Percentiles rank a stretch among this genome's conserved stretches.
Evolutionary conservation across 208 protist species (phyloP).

Genomic region (Angomonas ambiguus): DNA sequence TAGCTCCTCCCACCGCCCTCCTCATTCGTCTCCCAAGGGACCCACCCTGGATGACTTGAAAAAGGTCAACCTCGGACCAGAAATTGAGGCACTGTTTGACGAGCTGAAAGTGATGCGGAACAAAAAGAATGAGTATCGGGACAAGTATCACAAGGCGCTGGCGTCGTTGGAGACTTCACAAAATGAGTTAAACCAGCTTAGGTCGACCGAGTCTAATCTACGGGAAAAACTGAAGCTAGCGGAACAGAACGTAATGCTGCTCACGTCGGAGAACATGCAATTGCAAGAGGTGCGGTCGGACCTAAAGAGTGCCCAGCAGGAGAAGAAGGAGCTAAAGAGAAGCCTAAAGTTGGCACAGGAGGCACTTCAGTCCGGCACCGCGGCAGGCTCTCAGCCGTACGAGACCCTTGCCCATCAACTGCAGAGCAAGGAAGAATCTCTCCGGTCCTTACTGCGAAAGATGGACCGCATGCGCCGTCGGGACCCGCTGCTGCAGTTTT

Average conservation of each 20-base stretch:
- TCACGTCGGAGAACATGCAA: constrained; percentile 87
- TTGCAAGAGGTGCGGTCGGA: constrained; percentile 53
- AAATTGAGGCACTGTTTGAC: constrained; percentile 85
- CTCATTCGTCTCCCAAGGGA: constrained; percentile 6
- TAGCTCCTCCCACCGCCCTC: neutral
- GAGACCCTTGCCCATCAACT: constrained; percentile 46
- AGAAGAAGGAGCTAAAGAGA: constrained; percentile 35
- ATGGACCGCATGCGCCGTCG: constrained; percentile 68
- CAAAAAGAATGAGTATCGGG: constrained; percentile 84
- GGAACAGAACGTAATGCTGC: constrained; percentile 79
- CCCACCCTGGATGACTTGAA: constrained; percentile 81
- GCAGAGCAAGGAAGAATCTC: constrained; percentile 44
- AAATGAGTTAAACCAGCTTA: constrained; percentile 27
- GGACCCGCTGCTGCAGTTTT: constrained; percentile 82
- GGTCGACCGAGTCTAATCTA: constrained; percentile 40
- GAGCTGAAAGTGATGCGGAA: constrained; percentile 66
- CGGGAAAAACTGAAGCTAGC: constrained; percentile 53
- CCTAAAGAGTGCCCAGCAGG: constrained; percentile 40
- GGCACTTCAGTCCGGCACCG: constrained; percentile 15
- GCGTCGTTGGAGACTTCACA: constrained; percentile 26
- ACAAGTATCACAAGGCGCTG: constrained; percentile 39
- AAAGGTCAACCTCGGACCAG: constrained; percentile 76
- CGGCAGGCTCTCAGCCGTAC: constrained; percentile 30
- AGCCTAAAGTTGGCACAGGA: constrained; percentile 36
- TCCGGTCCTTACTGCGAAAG: constrained; percentile 81